These are phyloP conservation scores for Fusarium globosum DNA, from an alignment of 2,329 filamentous ascomycete species.

Conservation along the genomic window DNA sequence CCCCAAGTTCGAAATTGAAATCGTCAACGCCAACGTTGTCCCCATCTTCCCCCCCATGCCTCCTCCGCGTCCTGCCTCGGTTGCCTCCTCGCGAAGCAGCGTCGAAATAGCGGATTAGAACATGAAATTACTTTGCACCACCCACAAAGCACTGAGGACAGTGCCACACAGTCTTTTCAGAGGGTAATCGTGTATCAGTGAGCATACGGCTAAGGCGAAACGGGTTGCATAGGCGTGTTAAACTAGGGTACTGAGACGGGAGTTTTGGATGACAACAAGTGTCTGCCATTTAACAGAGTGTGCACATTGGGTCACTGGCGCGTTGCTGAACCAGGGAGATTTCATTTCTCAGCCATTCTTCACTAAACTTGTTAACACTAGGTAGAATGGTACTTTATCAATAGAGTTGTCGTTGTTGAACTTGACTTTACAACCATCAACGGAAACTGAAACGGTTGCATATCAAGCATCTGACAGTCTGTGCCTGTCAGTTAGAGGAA, in stretches of 20 bases:
- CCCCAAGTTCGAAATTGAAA: slow-evolving; percentile 42
- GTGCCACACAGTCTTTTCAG: background rate
- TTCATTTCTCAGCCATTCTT: background rate
- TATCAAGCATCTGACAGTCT: background rate
- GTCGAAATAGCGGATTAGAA: slow-evolving; percentile 18
- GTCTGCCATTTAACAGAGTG: background rate
- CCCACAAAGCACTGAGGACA: background rate
- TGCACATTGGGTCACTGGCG: background rate
- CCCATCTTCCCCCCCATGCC: slow-evolving; percentile 23
- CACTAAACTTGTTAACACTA: background rate
- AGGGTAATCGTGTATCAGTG: background rate
- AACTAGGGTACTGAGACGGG: background rate
- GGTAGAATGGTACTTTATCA: background rate
- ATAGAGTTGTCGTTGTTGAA: background rate
- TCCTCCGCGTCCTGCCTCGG: slow-evolving; percentile 28
- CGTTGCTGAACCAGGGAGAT: background rate
- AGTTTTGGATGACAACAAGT: slow-evolving; percentile 3
- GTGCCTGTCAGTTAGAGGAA: background rate
- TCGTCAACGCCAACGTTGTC: slow-evolving; percentile 1
- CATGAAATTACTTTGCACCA: background rate
- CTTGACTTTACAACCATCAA: background rate
- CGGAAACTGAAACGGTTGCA: background rate
- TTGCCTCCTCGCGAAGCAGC: slow-evolving; percentile 25
- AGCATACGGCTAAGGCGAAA: slow-evolving; percentile 5
- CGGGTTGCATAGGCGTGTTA: background rate